Percentiles rank a stretch among this genome's conserved stretches.
These are phyloP conservation scores for Cyclocybe cylindracea DNA, from an alignment of 768 basidiomycete species.

Conservation along the genomic window DNA sequence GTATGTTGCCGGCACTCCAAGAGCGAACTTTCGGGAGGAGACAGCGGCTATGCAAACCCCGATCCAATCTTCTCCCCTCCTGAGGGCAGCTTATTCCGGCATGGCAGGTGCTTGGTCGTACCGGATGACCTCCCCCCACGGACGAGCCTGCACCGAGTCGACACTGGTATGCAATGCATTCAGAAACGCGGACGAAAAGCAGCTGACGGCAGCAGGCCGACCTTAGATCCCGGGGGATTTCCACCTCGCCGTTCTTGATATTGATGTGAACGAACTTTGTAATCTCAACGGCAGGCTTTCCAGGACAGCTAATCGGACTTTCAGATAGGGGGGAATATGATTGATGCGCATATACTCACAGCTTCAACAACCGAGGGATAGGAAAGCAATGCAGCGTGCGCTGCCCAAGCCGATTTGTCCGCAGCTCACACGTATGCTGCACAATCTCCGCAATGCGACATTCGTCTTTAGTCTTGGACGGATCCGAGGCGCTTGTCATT, in stretches of 20 bases:
- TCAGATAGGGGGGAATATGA: slow-evolving; percentile 1
- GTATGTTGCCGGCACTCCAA: not conserved
- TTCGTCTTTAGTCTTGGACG: slow-evolving; percentile 16
- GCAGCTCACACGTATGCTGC: slow-evolving; percentile 64
- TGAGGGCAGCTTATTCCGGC: not conserved
- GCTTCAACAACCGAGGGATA: slow-evolving; percentile 69
- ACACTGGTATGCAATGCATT: slow-evolving; percentile 4
- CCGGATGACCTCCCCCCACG: slow-evolving; percentile 19
- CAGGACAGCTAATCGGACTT: slow-evolving; percentile 54
- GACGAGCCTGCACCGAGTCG: slow-evolving; percentile 12
- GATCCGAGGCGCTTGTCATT: slow-evolving; percentile 5
- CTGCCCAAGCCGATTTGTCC: slow-evolving; percentile 24
- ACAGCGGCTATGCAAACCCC: not conserved
- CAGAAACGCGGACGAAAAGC: not conserved
- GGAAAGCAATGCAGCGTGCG: slow-evolving; percentile 63
- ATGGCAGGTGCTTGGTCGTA: slow-evolving; percentile 4
- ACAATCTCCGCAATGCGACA: slow-evolving; percentile 73
- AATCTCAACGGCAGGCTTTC: slow-evolving; percentile 67
- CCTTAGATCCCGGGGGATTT: slow-evolving; percentile 46
- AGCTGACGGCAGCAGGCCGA: slow-evolving; percentile 22
- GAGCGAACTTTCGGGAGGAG: not conserved
- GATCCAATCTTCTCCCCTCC: not conserved
- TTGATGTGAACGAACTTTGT: slow-evolving; percentile 58
- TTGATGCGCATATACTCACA: slow-evolving; percentile 44
- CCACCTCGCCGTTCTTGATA: slow-evolving; percentile 47